Evolutionary conservation across 371 early-diverging fungal genomes (phyloP).

Genomic region (Cokeromyces recurvatus): DNA sequence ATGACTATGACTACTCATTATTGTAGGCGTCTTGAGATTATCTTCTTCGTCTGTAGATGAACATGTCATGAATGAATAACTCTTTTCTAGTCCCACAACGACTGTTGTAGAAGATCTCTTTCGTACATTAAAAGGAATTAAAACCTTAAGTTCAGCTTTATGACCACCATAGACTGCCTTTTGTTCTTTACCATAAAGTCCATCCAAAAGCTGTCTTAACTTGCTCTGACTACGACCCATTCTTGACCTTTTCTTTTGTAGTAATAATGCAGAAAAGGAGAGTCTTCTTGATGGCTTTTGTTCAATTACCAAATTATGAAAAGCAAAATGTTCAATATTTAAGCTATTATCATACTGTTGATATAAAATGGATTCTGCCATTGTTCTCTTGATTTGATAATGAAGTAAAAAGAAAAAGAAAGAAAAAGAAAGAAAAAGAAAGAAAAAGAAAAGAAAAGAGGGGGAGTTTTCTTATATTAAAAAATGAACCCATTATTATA

Average conservation of each 20-base stretch:
- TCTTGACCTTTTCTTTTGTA: constrained; percentile 8
- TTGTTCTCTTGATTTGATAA: not conserved
- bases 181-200: no score
- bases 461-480: no score
- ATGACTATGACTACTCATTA: not conserved
- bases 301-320: no score
- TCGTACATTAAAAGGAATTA: constrained; percentile 4
- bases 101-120: not conserved
- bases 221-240: constrained; percentile 11
- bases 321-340: no score
- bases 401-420: no score
- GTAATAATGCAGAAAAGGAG: constrained; percentile 16
- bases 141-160: constrained; percentile 2
- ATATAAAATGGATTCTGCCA: constrained; percentile 10
- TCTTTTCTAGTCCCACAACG: no score
- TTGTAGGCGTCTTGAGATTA: not conserved
- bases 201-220: no score
- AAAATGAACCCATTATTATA: no score
- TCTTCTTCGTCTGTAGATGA: constrained; percentile 1
- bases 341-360: constrained; percentile 2
- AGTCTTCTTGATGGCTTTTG: constrained; percentile 4
- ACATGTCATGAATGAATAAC: no score
- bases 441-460: not conserved
- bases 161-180: not conserved
- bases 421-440: not conserved